Evolutionary conservation across 768 basidiomycete genomes (phyloP).

Genomic region (Nidula microcarpa): DNA sequence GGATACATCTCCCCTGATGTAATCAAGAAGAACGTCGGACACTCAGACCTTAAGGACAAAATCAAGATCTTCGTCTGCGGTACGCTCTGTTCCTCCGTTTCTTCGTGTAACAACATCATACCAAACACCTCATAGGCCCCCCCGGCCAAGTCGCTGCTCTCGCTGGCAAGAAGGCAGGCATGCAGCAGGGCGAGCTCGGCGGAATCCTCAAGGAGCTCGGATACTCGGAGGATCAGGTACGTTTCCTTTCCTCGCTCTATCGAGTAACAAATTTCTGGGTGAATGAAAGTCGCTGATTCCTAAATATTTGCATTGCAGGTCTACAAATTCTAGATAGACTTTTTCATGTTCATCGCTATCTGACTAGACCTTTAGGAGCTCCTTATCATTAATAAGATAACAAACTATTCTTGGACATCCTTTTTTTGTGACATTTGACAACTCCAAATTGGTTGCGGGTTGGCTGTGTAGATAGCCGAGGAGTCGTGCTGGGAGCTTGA

Average conservation of each 20-base stretch:
- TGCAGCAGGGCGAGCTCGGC: slow-evolving; percentile 78
- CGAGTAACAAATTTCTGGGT: too few species aligned
- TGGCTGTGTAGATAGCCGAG: too few species aligned
- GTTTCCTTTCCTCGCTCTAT: not conserved
- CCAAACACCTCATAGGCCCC: slow-evolving; percentile 46
- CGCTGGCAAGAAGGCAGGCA: slow-evolving; percentile 85
- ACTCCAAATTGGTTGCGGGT: too few species aligned
- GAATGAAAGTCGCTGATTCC: too few species aligned
- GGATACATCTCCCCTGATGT: slow-evolving; percentile 77
- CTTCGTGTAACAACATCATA: slow-evolving; percentile 2
- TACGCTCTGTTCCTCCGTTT: slow-evolving; percentile 24
- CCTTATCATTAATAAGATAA: too few species aligned
- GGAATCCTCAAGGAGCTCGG: slow-evolving; percentile 87
- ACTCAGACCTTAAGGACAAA: slow-evolving; percentile 65
- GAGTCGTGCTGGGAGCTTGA: too few species aligned
- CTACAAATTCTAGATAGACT: too few species aligned
- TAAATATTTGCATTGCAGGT: too few species aligned
- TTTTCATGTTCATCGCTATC: too few species aligned
- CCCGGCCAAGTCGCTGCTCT: slow-evolving; percentile 87
- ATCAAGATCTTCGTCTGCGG: slow-evolving; percentile 91
- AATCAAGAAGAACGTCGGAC: slow-evolving; percentile 69
- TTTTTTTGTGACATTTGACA: too few species aligned
- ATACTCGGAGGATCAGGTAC: slow-evolving; percentile 82
- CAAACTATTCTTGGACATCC: too few species aligned
- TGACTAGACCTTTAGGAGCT: too few species aligned